phyloP scores from a whole-genome alignment of 1,139 yeast genomes.

The Geotrichum cucujoidarum region DNA sequence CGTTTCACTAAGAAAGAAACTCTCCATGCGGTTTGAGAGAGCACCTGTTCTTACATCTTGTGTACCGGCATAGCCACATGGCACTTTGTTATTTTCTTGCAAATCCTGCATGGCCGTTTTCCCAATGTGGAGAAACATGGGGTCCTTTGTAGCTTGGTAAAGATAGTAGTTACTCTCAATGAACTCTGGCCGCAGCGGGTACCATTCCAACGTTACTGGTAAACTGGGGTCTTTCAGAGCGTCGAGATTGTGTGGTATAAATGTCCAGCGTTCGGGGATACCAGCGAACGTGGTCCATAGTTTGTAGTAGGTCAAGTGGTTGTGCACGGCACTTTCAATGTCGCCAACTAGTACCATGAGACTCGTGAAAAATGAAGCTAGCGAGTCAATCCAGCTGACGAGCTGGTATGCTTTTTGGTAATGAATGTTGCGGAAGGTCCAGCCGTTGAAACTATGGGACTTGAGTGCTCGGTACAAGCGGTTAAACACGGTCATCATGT shows the following conservation, averaged over 20 bases:
- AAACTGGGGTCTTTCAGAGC: slow-evolving; percentile 16
- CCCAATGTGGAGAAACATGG: slow-evolving; percentile 75
- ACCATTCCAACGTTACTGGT: slow-evolving; percentile 63
- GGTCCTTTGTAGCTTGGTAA: slow-evolving; percentile 81
- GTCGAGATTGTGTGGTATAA: slow-evolving; percentile 22
- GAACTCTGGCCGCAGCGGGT: slow-evolving; percentile 87
- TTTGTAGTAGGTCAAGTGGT: slow-evolving; percentile 64
- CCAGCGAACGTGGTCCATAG: slow-evolving; percentile 77
- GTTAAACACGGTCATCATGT: slow-evolving; percentile 56
- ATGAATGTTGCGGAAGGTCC: slow-evolving; percentile 62
- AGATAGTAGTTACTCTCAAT: slow-evolving; percentile 82
- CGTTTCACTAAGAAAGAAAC: slow-evolving; percentile 84
- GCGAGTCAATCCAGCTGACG: slow-evolving; percentile 74
- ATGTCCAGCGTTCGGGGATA: slow-evolving; percentile 85
- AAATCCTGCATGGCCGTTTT: slow-evolving; percentile 55
- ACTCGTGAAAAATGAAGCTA: slow-evolving; percentile 87
- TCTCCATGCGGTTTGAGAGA: slow-evolving; percentile 79
- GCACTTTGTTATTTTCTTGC: slow-evolving; percentile 47
- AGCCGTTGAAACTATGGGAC: slow-evolving; percentile 45
- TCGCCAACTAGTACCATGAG: slow-evolving; percentile 76
- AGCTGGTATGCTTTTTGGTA: slow-evolving; percentile 47
- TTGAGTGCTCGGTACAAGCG: slow-evolving; percentile 54
- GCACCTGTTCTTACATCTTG: slow-evolving; percentile 62
- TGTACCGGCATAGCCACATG: slow-evolving; percentile 80
- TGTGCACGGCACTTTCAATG: slow-evolving; percentile 55